Evolutionary conservation across 768 basidiomycete genomes (phyloP).

Genomic region (Panaeolus cyanescens): DNA sequence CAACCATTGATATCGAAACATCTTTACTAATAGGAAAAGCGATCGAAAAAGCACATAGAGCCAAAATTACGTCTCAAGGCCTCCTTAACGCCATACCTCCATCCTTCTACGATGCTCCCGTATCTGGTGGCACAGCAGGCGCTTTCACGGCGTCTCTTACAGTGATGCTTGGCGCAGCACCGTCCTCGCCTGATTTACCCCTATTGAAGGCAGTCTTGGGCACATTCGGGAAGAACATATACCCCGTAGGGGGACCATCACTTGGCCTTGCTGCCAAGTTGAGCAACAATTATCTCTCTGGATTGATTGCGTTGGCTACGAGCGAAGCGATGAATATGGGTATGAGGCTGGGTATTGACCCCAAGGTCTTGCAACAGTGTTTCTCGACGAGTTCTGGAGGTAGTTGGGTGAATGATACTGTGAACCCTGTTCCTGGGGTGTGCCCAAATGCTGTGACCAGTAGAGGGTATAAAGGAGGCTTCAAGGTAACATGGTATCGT

Average conservation of each 20-base stretch:
- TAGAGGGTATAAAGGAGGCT: slow-evolving; percentile 42
- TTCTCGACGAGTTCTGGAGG: slow-evolving; percentile 42
- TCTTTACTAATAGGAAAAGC: slow-evolving; percentile 19
- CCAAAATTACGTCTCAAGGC: slow-evolving; percentile 10
- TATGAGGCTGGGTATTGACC: slow-evolving; percentile 44
- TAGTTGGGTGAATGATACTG: slow-evolving; percentile 41
- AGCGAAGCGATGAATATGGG: slow-evolving; percentile 47
- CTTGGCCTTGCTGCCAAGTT: slow-evolving; percentile 46
- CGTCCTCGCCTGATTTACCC: slow-evolving; percentile 32
- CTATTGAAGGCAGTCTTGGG: slow-evolving; percentile 33
- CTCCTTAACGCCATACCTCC: slow-evolving; percentile 13
- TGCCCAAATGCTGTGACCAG: slow-evolving; percentile 45
- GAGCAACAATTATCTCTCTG: slow-evolving; percentile 45
- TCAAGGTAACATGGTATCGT: slow-evolving; percentile 30
- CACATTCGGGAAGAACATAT: slow-evolving; percentile 37
- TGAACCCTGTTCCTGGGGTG: slow-evolving; percentile 47
- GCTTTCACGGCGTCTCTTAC: slow-evolving; percentile 39
- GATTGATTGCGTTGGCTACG: slow-evolving; percentile 42
- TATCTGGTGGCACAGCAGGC: slow-evolving; percentile 43
- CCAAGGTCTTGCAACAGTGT: slow-evolving; percentile 36
- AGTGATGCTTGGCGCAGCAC: slow-evolving; percentile 39
- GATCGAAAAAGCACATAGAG: background rate
- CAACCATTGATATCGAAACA: slow-evolving; percentile 43
- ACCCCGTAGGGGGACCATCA: slow-evolving; percentile 38
- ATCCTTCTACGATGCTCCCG: slow-evolving; percentile 42